Evolutionary conservation across 495 filamentous ascomycete genomes (phyloP), one percentile per base, ranked within the genome.

Genomic region (Xylaria bambusicola): DNA sequence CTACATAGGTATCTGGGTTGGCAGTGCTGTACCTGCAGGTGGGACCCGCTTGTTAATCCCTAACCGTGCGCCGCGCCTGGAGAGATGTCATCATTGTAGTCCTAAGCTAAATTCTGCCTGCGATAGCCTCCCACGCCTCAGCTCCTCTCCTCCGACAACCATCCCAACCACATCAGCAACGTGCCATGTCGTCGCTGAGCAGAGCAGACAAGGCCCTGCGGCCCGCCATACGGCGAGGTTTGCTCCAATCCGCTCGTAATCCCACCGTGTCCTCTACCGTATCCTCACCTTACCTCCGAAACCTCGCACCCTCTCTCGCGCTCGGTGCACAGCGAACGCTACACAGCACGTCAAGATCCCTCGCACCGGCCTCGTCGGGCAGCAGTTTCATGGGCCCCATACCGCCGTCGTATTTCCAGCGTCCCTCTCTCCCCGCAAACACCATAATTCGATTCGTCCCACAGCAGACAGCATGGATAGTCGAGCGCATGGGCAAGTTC

Each of bases 401-500:
- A n/a, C 79, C 79, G 53, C 74, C 78, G 8, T 77, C 79, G 20
- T 85, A 85, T 68, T 85, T 85, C 72, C 79, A 83, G 55, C 76
- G 77, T 52, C 74, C 79, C 31, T 79, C 79, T 15, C 79, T 96
- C 24, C 94, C 94, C 21, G 88, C 92, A 55, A 98, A 98, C 77
- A 98, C 95, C 23, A 81, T 98, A 64, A 82, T 98, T 62, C 91
- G 93, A 55, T 98, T 98, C 78, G 95, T 98, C 26, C 94, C 95
- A 9, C 95, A 98, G 74, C 94, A 98, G 78, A 97, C 93, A 55
- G 95, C 94, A 78, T 98, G 95, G 95, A 92, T 98, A 58, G 94
- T 98, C 38, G 95, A 98, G 77, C 91, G 94, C 61, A 98, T 98
- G 94, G 94, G 94, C 48, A 93, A 92, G 71, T 98, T 94, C 79